Evolutionary conservation across 208 protist genomes (phyloP).

Genomic region (Porcisia deanei): DNA sequence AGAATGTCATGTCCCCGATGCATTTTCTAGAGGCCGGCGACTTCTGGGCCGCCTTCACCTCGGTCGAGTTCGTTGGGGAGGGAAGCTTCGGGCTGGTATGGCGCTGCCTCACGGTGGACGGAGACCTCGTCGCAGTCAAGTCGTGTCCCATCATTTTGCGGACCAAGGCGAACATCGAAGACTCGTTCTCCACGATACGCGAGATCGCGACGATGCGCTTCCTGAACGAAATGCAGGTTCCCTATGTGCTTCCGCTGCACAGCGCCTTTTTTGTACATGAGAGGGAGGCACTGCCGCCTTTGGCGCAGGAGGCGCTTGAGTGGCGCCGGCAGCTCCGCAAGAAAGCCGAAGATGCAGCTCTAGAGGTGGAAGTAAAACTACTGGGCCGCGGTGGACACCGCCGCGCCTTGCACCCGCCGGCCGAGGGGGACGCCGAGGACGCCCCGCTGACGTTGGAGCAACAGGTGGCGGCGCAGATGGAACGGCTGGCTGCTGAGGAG

Average conservation of each 20-base stretch:
- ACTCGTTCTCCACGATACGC: constrained; percentile 73
- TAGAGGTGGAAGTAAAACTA: constrained; percentile 30
- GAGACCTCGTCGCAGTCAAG: constrained; percentile 86
- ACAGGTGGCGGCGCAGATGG: constrained; percentile 23
- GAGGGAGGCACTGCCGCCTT: constrained; percentile 63
- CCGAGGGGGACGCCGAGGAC: background rate
- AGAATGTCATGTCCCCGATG: constrained; percentile 50
- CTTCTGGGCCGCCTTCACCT: constrained; percentile 79
- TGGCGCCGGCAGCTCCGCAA: constrained; percentile 34
- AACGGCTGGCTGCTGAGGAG: constrained; percentile 22
- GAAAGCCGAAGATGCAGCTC: constrained; percentile 34
- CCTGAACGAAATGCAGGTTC: constrained; percentile 75
- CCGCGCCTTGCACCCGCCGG: background rate
- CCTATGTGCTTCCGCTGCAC: constrained; percentile 84
- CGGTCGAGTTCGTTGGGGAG: constrained; percentile 74
- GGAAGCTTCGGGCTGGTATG: constrained; percentile 91
- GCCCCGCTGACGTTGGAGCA: constrained; percentile 28
- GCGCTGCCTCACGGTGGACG: constrained; percentile 68
- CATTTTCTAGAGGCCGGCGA: constrained; percentile 59
- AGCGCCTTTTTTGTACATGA: constrained; percentile 72
- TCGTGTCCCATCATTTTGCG: constrained; percentile 70
- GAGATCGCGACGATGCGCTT: constrained; percentile 88
- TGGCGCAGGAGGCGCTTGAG: constrained; percentile 45
- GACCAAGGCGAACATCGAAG: constrained; percentile 66
- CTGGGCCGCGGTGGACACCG: constrained; percentile 15